These are phyloP conservation scores for Lomentospora prolificans DNA, from an alignment of 2,329 filamentous ascomycete genomes.

Conservation along the genomic window DNA sequence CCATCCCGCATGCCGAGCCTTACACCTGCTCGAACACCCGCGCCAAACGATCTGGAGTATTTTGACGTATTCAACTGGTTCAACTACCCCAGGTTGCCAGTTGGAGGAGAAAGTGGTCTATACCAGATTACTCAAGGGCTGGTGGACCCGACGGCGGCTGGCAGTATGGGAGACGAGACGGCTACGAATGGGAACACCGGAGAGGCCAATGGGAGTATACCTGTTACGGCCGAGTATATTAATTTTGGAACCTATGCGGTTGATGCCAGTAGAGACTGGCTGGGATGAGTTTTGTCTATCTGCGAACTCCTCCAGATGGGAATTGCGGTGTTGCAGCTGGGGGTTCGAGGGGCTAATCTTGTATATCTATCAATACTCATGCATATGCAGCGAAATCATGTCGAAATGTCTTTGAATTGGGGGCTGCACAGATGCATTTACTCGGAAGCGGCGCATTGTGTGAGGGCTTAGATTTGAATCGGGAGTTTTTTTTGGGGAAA, in stretches of 20 bases:
- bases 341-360: background rate
- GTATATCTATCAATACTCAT: background rate
- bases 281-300: background rate
- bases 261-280: constrained; percentile 6
- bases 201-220: background rate
- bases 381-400: background rate
- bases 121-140: constrained; percentile 12
- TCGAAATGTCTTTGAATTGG: background rate
- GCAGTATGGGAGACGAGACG: constrained; percentile 17
- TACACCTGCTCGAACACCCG: constrained; percentile 58
- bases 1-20: constrained; percentile 34
- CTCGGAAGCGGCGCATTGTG: background rate
- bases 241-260: constrained; percentile 7
- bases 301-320: background rate
- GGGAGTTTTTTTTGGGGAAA: background rate
- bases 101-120: constrained; percentile 26
- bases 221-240: constrained; percentile 6
- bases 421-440: background rate
- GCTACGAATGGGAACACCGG: constrained; percentile 17
- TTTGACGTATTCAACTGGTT: constrained; percentile 92
- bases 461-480: background rate
- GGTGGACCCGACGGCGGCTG: constrained; percentile 13
- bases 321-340: no score
- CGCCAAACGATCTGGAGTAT: constrained; percentile 77
- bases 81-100: constrained; percentile 68